phyloP scores from a whole-genome alignment of 192 early-diverging fungal genomes.

The Dissophora ornata region DNA sequence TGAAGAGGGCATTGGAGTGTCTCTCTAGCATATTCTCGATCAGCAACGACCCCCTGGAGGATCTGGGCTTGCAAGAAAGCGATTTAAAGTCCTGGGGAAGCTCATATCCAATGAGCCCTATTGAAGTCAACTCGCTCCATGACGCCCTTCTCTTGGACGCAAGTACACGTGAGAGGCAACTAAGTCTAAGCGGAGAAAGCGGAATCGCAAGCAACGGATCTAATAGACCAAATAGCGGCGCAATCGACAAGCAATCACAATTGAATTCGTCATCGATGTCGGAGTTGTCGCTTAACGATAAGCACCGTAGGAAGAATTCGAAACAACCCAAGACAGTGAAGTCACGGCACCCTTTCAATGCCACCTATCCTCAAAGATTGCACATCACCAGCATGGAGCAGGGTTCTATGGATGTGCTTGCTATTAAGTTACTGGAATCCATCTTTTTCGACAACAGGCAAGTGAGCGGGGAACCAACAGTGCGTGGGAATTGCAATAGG shows the following conservation, averaged over 20 bases:
- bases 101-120: slow-evolving; percentile 32
- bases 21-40: slow-evolving; percentile 32
- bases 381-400: slow-evolving; percentile 53
- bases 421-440: slow-evolving; percentile 35
- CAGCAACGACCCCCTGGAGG: slow-evolving; percentile 47
- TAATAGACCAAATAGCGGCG: background rate
- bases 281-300: slow-evolving; percentile 13
- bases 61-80: slow-evolving; percentile 18
- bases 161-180: slow-evolving; percentile 9
- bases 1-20: slow-evolving; percentile 28
- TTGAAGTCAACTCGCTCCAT: slow-evolving; percentile 27
- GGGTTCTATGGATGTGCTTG: slow-evolving; percentile 37
- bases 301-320: no score
- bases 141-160: slow-evolving; percentile 32
- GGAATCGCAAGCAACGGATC: background rate
- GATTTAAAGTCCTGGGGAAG: slow-evolving; percentile 39
- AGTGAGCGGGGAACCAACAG: no score
- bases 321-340: no score
- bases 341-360: slow-evolving; percentile 34
- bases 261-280: slow-evolving; percentile 8
- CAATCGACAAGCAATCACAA: background rate
- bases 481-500: no score
- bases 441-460: slow-evolving; percentile 51
- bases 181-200: slow-evolving; percentile 8
- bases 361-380: slow-evolving; percentile 31